Base-by-base conservation (phyloP, 1,284 basidiomycete genomes). In the Bondarzewia mesenterica region DNA sequence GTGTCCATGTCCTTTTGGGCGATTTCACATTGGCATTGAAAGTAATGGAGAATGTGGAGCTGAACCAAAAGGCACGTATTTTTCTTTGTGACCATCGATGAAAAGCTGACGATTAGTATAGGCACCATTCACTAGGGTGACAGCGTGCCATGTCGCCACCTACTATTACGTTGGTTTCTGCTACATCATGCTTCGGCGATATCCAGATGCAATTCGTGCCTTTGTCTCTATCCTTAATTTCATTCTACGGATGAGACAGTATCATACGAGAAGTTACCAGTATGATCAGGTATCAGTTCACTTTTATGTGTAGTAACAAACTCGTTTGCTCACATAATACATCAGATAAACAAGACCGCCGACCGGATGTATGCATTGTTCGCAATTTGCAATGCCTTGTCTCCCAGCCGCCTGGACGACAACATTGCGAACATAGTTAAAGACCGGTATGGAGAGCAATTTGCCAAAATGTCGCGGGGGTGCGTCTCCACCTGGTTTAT, bases 351-450 rank as follows among this genome's bases (percentile, higher is more conserved):
- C 74, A 98, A 97, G 75, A 93, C 89, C 23, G 93, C 91, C 7
- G 95, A 99, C 65, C 75, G 95, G 46, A 99, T 98, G 94, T 96
- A 98, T 63, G 93, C 93, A 4, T 70, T 99, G 18, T 88, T 97
- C 54, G 91, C 93, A 7, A 85, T 98, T 55, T 94, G 92, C 70
- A 89, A 92, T 58, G 89, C 91, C 0, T 76, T 98, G 10, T 93
- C 93, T 21, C 94, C 95, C 27, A 85, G 82, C 49, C 77, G 93
- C 45, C 70, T 95, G 49, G 95, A 98, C 63, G 95, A 98, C 64
- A 94, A 92, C 61, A 93, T 97, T 60, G 84, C 92, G 66, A 89
- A 89, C 57, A 89, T 86, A 49, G 89, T 94, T 52, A 90, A 92
- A 63, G 95, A 99, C 66, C 83, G 90, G 54, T 96, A 91, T 60